Evolutionary conservation across 1,139 yeast species (phyloP), one percentile per base, ranked within the genome.

Genomic region (Zygosaccharomyces sapae): DNA sequence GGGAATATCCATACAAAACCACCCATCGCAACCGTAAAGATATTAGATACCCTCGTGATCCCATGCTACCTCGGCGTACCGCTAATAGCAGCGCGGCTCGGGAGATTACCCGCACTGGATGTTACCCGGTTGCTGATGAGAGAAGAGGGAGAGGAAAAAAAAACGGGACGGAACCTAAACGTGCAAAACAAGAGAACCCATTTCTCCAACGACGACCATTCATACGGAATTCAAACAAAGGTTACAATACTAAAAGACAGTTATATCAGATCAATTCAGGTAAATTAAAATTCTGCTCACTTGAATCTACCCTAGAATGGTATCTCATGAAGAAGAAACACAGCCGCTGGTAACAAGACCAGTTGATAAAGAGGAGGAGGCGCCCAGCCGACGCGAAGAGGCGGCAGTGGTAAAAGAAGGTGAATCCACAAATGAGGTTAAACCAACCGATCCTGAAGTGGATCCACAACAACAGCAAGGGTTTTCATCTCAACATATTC

Each of bases 401-500:
- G 37, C 43, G 37, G 29, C 43, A 25, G 43, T 25, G 16, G 36
- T 33, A 44, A 24, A 38, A 16, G 43, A 20, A 12, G 20, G 37
- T 33, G 27, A 31, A 29, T 22, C 29, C 16, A 38, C 27, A 12
- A 19, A 31, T 43, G 38, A 33, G 29, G 38, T 29, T 18, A 35
- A 38, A 38, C 30, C 22, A 20, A 36, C 48, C 45, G 36, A 5
- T 35, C 19, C 22, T 12, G 37, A 33, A 19, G 39, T 39, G 19
- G 37, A 18, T 3, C 7, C 25, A 6, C 29, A 40, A 33, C 34
- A 31, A 12, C 34, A 44, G 12, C 43, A 36, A 29, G 36, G 39
- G 12, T 22, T 38, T 18, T 22, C 43, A 41, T 34, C 52, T 31
- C 47, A 51, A 13, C 47, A 44, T 27, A 53, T 53, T 16, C 47